phyloP scores from a whole-genome alignment of 352 stramenopile species.

The Plasmopara muralis region DNA sequence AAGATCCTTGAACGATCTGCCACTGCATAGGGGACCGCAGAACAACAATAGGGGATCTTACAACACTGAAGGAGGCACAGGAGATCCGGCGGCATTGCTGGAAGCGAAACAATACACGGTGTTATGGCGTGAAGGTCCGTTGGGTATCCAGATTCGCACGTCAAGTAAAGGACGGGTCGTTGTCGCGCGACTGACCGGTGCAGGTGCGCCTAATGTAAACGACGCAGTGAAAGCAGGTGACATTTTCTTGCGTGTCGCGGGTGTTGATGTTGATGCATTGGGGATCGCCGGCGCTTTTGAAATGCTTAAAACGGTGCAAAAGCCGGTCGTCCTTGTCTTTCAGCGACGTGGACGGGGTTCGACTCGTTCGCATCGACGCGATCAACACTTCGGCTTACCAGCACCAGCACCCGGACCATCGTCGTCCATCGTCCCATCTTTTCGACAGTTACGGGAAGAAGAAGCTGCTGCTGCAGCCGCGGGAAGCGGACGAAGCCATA shows the following conservation, averaged over 20 bases:
- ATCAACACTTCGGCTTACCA: slow-evolving; percentile 12
- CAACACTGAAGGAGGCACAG: slow-evolving; percentile 2
- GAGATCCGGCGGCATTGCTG: slow-evolving; percentile 7
- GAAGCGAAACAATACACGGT: slow-evolving; percentile 63
- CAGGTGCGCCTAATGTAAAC: slow-evolving; percentile 41
- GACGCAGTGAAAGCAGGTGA: slow-evolving; percentile 57
- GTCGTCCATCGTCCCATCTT: slow-evolving; percentile 45
- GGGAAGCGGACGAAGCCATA: slow-evolving; percentile 23
- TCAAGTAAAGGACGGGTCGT: slow-evolving; percentile 56
- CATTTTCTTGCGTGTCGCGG: slow-evolving; percentile 67
- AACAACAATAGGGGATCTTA: slow-evolving; percentile 7
- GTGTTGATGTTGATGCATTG: slow-evolving; percentile 58
- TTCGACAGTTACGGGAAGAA: slow-evolving; percentile 49
- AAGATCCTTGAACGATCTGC: slow-evolving; percentile 16
- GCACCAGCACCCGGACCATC: slow-evolving; percentile 18
- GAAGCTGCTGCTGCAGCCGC: slow-evolving; percentile 23
- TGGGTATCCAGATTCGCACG: slow-evolving; percentile 80
- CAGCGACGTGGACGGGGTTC: slow-evolving; percentile 29
- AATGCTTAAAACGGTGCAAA: slow-evolving; percentile 68
- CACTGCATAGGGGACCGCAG: slow-evolving; percentile 10
- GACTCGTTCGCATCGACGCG: slow-evolving; percentile 12
- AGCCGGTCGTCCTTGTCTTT: slow-evolving; percentile 77
- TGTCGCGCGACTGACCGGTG: slow-evolving; percentile 67
- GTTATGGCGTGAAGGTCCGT: slow-evolving; percentile 61
- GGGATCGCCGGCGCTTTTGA: slow-evolving; percentile 74